Base-by-base conservation (phyloP, 495 filamentous ascomycete species). In the Pyrenopolyporus hunteri region DNA sequence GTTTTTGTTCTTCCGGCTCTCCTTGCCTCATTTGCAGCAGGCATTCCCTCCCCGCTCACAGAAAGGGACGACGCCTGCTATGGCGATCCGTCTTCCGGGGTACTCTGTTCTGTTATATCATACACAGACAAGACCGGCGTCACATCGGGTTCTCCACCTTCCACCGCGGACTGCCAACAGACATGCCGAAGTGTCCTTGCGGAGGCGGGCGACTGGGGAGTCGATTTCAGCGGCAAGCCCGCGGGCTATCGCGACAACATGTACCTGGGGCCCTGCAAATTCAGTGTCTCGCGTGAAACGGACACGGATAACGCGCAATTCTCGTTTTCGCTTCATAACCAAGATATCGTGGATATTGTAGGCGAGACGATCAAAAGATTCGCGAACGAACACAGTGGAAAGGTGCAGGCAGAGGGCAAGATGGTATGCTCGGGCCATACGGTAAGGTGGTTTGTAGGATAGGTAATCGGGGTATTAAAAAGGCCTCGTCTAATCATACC, bases 281-380 rank as follows among this genome's bases (percentile, higher is more conserved):
- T 70, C 31, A 49, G 52, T 10, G 31, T 70, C 37, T 39, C 52
- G 7, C 47, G 64, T 3, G 60, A 44, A 13, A 56, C 26, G 0
- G 60, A 61, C 33, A 26, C 11, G 3, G 64, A 65, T 3, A 42
- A 28, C 11, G 0, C 33, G 14, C 1, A 28, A 4, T 67, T 64
- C 16, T 23, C 9, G 9, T 62, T 70, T 32, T 16, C 19, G 4
- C 20, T 70, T 8, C 8, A 36, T 13, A 70, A 70, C 14, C 64
- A 68, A 52, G 67, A 70, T 10, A 68, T 70, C 10, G 31, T 68
- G 1, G 64, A 62, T 11, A 29, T 63, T 1, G 42, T 68, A 6
- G 67, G 40, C 9, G 59, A 52, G 50, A 31, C 36, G 2, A 40
- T 68, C 5, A 40, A 39, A 3, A 35, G 49, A 5, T 70, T 63